phyloP scores from a whole-genome alignment of 495 filamentous ascomycete genomes.

The Talaromyces borbonicus region DNA sequence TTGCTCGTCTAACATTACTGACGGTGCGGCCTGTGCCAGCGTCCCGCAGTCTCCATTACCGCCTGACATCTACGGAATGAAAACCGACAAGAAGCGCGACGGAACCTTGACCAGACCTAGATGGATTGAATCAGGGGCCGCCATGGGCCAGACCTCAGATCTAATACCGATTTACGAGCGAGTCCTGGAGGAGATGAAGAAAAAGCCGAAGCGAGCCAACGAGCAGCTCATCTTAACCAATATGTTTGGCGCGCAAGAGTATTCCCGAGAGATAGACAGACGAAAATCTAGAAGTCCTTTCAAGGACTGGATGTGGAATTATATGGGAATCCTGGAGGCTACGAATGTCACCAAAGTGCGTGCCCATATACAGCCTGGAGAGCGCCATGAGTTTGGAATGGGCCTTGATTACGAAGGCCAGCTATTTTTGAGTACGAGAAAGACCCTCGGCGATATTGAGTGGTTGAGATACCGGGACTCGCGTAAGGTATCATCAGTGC shows the following conservation, averaged over 20 bases:
- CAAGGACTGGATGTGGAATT: conserved; percentile 35
- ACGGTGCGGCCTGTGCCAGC: conserved; percentile 42
- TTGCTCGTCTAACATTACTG: conserved; percentile 36
- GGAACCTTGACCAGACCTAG: conserved; percentile 36
- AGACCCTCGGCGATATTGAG: conserved; percentile 34
- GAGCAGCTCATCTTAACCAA: conserved; percentile 33
- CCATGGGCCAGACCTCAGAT: conserved; percentile 44
- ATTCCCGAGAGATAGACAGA: conserved; percentile 41
- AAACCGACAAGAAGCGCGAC: conserved; percentile 36
- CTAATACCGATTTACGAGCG: conserved; percentile 41
- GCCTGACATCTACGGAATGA: conserved; percentile 45
- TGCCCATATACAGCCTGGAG: conserved; percentile 26
- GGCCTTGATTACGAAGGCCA: conserved; percentile 47
- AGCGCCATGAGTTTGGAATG: conserved; percentile 47
- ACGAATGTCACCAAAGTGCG: conserved; percentile 36
- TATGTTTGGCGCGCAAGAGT: conserved; percentile 51
- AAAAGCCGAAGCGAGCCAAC: conserved; percentile 13
- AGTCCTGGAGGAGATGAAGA: conserved; percentile 32
- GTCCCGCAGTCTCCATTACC: conserved; percentile 48
- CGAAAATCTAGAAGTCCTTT: conserved; percentile 24
- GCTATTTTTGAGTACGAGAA: conserved; percentile 42
- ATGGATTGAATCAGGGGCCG: conserved; percentile 41
- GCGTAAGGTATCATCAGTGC: conserved; percentile 27
- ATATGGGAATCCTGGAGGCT: conserved; percentile 35
- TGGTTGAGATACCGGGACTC: conserved; percentile 40